Conservation (phyloP, 2,329 filamentous ascomycete genomes). For the Pseudogymnoascus verrucosus region DNA sequence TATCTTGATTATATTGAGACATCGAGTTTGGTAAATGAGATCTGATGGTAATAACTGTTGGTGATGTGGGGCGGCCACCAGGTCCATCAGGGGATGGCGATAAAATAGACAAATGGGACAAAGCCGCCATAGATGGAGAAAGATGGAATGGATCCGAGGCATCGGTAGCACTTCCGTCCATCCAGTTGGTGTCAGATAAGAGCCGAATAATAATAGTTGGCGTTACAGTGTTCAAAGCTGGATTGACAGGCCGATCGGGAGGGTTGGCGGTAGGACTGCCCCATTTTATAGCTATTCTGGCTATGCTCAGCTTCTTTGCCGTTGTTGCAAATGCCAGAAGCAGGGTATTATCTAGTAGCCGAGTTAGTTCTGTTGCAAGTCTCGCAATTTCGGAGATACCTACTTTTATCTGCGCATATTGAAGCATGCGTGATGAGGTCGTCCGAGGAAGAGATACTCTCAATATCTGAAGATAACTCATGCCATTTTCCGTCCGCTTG, state of each 20-base stretch:
- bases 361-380: slow-evolving; percentile 11
- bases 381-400: slow-evolving; percentile 17
- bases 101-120: slow-evolving; percentile 70
- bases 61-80: slow-evolving; percentile 31
- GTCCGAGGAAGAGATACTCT: slow-evolving; percentile 62
- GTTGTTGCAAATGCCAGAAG: slow-evolving; percentile 61
- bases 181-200: slow-evolving; percentile 49
- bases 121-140: slow-evolving; percentile 46
- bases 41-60: slow-evolving; percentile 66
- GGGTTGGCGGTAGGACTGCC: slow-evolving; percentile 44
- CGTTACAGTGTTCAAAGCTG: slow-evolving; percentile 39
- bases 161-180: slow-evolving; percentile 19
- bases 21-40: slow-evolving; percentile 48
- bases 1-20: slow-evolving; percentile 52
- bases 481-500: slow-evolving; percentile 65
- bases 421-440: slow-evolving; percentile 75
- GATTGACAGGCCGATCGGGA: slow-evolving; percentile 43
- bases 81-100: slow-evolving; percentile 52
- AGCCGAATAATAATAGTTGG: slow-evolving; percentile 48
- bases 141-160: slow-evolving; percentile 34
- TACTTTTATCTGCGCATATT: slow-evolving; percentile 66
- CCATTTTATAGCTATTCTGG: slow-evolving; percentile 70
- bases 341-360: slow-evolving; percentile 34
- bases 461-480: slow-evolving; percentile 65
- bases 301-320: slow-evolving; percentile 64